A percentile compares a stretch with the other conserved stretches of the same genome.
These are phyloP conservation scores for Pseudonitzschia multistriata DNA, from an alignment of 108 stramenopile genomes.

Conservation along the genomic window DNA sequence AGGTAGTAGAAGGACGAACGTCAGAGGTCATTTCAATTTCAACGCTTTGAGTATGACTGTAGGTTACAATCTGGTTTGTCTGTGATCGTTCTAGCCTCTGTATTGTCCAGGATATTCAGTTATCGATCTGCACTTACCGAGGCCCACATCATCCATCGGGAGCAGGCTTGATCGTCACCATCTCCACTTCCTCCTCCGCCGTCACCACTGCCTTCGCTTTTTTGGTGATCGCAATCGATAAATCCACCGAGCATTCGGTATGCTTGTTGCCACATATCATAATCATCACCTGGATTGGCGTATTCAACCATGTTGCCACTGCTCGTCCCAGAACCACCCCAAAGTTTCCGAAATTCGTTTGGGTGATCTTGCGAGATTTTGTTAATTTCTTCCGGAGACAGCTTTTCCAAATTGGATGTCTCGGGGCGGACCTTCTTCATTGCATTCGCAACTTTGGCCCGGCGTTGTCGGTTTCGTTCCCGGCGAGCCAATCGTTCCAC, in stretches of 20 bases:
- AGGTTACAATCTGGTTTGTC: too few relatives aligned
- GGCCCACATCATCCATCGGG: slow-evolving; percentile 86
- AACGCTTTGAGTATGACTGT: too few relatives aligned
- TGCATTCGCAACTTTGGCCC: slow-evolving; percentile 21
- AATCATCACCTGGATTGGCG: slow-evolving; percentile 56
- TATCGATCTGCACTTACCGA: slow-evolving; percentile 54
- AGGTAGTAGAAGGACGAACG: background rate
- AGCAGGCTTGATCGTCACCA: slow-evolving; percentile 49
- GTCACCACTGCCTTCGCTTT: slow-evolving; percentile 20
- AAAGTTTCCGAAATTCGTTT: slow-evolving; percentile 28
- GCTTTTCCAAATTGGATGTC: slow-evolving; percentile 14
- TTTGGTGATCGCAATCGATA: slow-evolving; percentile 74
- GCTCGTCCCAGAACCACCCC: slow-evolving; percentile 17
- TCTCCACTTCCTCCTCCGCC: slow-evolving; percentile 39
- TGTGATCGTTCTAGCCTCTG: too few relatives aligned
- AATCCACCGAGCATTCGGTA: slow-evolving; percentile 81
- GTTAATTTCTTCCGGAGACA: slow-evolving; percentile 31
- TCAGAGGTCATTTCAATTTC: too few relatives aligned
- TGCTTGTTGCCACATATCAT: slow-evolving; percentile 82
- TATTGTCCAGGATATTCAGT: background rate
- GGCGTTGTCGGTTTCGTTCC: slow-evolving; percentile 24
- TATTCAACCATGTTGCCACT: slow-evolving; percentile 12
- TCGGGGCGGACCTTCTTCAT: slow-evolving; percentile 28
- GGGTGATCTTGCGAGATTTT: slow-evolving; percentile 18
- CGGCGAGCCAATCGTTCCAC: slow-evolving; percentile 32